Conservation (phyloP, 1,284 basidiomycete species). For the Puccinia brachypodii region DNA sequence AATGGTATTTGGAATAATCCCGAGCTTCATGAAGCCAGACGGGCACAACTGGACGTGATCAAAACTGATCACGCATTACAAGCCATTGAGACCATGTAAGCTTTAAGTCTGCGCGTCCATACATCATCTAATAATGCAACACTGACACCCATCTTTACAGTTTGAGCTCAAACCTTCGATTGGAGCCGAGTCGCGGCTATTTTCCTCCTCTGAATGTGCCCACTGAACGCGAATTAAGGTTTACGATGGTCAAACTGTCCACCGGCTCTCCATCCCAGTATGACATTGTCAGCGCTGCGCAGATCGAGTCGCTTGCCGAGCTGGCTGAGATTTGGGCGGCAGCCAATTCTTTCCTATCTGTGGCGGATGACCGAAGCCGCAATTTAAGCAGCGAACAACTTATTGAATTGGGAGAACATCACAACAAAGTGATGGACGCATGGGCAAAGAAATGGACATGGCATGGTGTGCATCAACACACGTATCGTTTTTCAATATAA, state of each 20-base stretch:
- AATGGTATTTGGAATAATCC: slow-evolving; percentile 11
- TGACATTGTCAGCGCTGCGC: slow-evolving; percentile 39
- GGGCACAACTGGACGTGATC: slow-evolving; percentile 29
- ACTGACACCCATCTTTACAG: neutral
- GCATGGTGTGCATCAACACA: slow-evolving; percentile 32
- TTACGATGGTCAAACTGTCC: slow-evolving; percentile 28
- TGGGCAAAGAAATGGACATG: slow-evolving; percentile 48
- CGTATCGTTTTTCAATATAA: neutral
- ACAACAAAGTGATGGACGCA: slow-evolving; percentile 35
- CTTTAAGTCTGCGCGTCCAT: neutral
- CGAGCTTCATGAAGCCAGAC: slow-evolving; percentile 19
- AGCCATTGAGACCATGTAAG: slow-evolving; percentile 40
- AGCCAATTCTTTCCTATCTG: slow-evolving; percentile 18
- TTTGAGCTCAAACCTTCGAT: slow-evolving; percentile 34
- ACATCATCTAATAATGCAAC: neutral
- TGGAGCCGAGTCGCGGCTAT: slow-evolving; percentile 37
- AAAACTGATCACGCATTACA: slow-evolving; percentile 32
- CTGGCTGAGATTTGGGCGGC: slow-evolving; percentile 32
- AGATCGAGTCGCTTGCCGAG: slow-evolving; percentile 40
- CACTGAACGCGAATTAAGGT: neutral
- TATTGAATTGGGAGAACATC: slow-evolving; percentile 33
- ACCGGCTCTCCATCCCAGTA: slow-evolving; percentile 45
- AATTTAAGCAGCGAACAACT: slow-evolving; percentile 15
- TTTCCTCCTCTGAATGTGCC: neutral
- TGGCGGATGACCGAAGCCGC: slow-evolving; percentile 31